phyloP scores from a whole-genome alignment of 2,329 filamentous ascomycete species.

The Chaetothyriales sp. region DNA sequence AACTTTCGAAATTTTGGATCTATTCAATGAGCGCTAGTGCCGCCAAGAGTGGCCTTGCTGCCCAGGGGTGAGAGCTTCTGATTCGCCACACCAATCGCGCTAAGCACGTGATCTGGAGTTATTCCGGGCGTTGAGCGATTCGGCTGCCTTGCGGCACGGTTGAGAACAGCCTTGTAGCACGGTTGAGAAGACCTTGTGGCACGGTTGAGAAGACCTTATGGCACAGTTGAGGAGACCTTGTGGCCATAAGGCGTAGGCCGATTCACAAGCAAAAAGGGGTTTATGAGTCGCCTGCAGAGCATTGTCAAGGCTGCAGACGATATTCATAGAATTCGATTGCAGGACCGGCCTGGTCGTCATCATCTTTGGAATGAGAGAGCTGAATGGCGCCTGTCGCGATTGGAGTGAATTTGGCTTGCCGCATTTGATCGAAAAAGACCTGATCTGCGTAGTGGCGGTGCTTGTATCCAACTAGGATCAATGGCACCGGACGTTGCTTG shows the following conservation, averaged over 20 bases:
- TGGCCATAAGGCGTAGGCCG: too few species aligned
- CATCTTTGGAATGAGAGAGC: slow-evolving; percentile 23
- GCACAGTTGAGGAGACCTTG: too few species aligned
- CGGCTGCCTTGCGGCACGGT: too few species aligned
- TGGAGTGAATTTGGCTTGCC: slow-evolving; percentile 24
- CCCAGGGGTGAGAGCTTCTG: not conserved
- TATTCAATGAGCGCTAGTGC: not conserved
- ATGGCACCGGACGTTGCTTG: slow-evolving; percentile 33
- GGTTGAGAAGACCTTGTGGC: too few species aligned
- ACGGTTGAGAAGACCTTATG: too few species aligned
- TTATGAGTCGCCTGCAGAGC: not conserved
- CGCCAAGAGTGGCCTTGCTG: not conserved
- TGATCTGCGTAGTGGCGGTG: slow-evolving; percentile 52
- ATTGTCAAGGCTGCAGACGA: not conserved
- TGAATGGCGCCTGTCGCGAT: slow-evolving; percentile 23
- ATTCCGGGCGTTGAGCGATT: not conserved
- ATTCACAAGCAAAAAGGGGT: too few species aligned
- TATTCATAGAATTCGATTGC: slow-evolving; percentile 25
- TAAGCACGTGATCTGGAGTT: not conserved
- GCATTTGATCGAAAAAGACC: slow-evolving; percentile 52
- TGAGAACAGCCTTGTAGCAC: too few species aligned
- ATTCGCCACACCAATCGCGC: not conserved
- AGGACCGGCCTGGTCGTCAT: slow-evolving; percentile 24
- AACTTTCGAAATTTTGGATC: not conserved
- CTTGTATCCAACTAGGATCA: slow-evolving; percentile 52